phyloP scores from a whole-genome alignment of 306 rosid genomes.

The Citrullus amarus region DNA sequence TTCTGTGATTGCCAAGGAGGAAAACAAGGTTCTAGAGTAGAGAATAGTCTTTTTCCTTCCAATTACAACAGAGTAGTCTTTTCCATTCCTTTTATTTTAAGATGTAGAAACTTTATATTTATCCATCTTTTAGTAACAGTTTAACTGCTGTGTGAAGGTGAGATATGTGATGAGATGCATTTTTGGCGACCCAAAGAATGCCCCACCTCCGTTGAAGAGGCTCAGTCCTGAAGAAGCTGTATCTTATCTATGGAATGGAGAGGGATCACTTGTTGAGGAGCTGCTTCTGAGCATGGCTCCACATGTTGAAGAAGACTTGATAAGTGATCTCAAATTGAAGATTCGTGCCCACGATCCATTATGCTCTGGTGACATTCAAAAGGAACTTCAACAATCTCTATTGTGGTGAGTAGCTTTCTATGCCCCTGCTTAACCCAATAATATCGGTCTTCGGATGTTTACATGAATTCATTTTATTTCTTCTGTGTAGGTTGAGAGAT shows the following conservation, averaged over 20 bases:
- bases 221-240: slow-evolving; percentile 68
- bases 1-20: background rate
- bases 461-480: slow-evolving; percentile 5
- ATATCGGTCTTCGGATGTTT: background rate
- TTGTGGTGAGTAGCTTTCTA: slow-evolving; percentile 43
- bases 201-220: slow-evolving; percentile 93
- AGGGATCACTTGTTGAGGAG: slow-evolving; percentile 83
- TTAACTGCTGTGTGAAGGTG: slow-evolving; percentile 33
- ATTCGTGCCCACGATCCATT: slow-evolving; percentile 60
- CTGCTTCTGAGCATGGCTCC: slow-evolving; percentile 73
- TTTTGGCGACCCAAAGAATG: slow-evolving; percentile 82
- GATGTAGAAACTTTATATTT: background rate
- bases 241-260: slow-evolving; percentile 83
- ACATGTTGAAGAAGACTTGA: slow-evolving; percentile 43
- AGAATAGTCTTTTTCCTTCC: background rate
- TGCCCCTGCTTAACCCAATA: slow-evolving; percentile 6
- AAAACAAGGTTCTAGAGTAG: background rate
- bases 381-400: slow-evolving; percentile 63
- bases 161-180: slow-evolving; percentile 87
- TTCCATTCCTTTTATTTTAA: background rate
- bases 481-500: slow-evolving; percentile 73
- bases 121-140: background rate
- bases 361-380: slow-evolving; percentile 47
- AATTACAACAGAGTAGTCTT: background rate
- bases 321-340: slow-evolving; percentile 62